Percentiles rank a stretch among this genome's conserved stretches.
Conservation (phyloP, 139 green algal genomes). For the Micromonas commoda region DNA sequence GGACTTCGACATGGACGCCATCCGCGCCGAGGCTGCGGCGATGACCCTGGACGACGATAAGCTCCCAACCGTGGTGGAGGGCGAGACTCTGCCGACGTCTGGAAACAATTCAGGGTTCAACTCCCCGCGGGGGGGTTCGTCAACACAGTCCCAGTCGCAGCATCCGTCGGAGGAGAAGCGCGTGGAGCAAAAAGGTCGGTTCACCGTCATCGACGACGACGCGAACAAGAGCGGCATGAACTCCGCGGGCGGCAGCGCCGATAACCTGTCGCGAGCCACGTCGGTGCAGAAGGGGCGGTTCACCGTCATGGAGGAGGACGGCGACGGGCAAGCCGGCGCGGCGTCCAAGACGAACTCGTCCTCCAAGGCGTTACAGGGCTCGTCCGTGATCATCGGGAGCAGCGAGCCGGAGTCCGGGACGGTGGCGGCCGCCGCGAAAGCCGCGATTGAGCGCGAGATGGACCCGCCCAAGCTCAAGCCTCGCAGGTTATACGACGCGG, state of each 20-base stretch:
- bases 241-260: neutral
- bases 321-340: neutral
- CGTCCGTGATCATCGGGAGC: neutral
- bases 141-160: neutral
- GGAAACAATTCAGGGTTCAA: neutral
- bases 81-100: conserved; percentile 22
- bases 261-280: neutral
- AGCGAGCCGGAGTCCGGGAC: neutral
- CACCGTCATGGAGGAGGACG: neutral
- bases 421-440: neutral
- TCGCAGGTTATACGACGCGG: neutral
- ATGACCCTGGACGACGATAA: conserved; percentile 52
- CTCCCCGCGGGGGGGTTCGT: neutral
- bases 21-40: conserved; percentile 71
- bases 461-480: neutral
- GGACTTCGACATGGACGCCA: conserved; percentile 86
- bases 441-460: conserved; percentile 26
- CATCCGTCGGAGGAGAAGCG: neutral
- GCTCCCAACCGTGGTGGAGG: conserved; percentile 27
- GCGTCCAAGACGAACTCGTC: neutral
- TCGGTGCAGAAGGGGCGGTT: neutral
- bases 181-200: conserved; percentile 17
- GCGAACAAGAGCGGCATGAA: neutral
- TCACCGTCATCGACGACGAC: conserved; percentile 29
- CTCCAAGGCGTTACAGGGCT: neutral